Base-by-base conservation (phyloP, 768 basidiomycete genomes). In the Tricholomella constricta region DNA sequence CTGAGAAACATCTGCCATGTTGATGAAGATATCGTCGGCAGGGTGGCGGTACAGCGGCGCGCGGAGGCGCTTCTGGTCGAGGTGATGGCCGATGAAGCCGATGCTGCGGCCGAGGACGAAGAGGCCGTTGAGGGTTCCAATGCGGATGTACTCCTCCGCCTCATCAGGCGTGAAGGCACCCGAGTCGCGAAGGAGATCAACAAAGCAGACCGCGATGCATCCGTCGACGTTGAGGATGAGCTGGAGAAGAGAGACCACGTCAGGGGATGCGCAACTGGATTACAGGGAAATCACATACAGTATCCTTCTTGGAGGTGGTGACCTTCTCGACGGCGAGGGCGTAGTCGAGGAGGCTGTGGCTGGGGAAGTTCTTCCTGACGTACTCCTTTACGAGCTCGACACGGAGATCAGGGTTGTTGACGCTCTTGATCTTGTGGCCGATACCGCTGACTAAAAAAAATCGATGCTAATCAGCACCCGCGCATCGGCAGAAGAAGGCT, bases 391-490 rank as follows among this genome's bases (percentile, higher is more conserved):
- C 91, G 55, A 94, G 86, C 74, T 92, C 89, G 56, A 94, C 91
- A 67, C 91, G 90, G 41, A 92, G 79, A 79, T 94, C 92, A 43
- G 92, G 93, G 83, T 95, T 95, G 75, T 92, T 94, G 59, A 94
- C 91, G 60, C 89, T 93, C 86, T 99, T 99, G 81, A 99, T 97
- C 84, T 98, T 98, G 86, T 99, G 96, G 41, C 96, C 96, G 61
- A 99, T 99, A 79, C 96, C 96, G 60, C 87, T 89, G 79, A 98
- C 89, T 90, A 58, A 31, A 48, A 43, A 34, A 23, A 1, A 26
- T 59, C 3, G 40, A 52, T 37, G 6, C 48, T 25, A 36, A 43
- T 32, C 26, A 52, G 49, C 8, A 51, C 32, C 50, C 50, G 58
- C 55, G 29, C 23, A 4, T 15, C 59, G 25, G 43, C 25, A 49